These are phyloP conservation scores for Dryas drummondii DNA, from an alignment of 306 rosid genomes.

Conservation along the genomic window DNA sequence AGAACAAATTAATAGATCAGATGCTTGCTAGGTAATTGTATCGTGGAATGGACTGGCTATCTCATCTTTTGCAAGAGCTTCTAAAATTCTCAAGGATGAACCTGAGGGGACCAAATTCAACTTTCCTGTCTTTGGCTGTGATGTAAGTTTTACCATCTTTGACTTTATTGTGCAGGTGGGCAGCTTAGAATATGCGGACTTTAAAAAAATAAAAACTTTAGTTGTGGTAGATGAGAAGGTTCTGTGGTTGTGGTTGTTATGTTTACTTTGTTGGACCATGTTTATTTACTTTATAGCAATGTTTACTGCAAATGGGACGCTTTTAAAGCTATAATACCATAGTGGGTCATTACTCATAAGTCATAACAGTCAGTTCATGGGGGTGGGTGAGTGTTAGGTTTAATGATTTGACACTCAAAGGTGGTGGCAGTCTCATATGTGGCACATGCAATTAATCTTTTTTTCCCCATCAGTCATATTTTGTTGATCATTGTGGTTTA, in stretches of 20 bases:
- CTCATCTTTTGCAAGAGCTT: slow-evolving; percentile 93
- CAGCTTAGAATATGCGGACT: background rate
- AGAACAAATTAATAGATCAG: slow-evolving; percentile 20
- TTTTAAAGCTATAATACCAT: too few relatives aligned
- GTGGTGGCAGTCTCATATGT: background rate
- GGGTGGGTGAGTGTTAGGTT: background rate
- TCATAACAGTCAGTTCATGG: too few relatives aligned
- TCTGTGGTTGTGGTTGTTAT: background rate
- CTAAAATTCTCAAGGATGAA: slow-evolving; percentile 73
- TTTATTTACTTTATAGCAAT: background rate
- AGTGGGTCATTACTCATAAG: too few relatives aligned
- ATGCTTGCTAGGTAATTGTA: slow-evolving; percentile 75
- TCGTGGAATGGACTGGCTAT: slow-evolving; percentile 93
- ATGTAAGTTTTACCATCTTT: slow-evolving; percentile 54
- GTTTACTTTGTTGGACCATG: background rate
- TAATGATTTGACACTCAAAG: too few relatives aligned
- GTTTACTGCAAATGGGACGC: background rate
- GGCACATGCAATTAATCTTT: background rate
- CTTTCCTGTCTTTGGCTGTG: slow-evolving; percentile 75
- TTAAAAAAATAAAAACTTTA: background rate
- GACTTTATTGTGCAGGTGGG: background rate
- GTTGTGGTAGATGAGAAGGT: background rate
- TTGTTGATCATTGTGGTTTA: slow-evolving; percentile 18
- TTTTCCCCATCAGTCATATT: background rate
- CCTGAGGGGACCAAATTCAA: slow-evolving; percentile 54